Evolutionary conservation across 73 alveolate species (phyloP).

Genomic region (Tetrahymena malaccensis): DNA sequence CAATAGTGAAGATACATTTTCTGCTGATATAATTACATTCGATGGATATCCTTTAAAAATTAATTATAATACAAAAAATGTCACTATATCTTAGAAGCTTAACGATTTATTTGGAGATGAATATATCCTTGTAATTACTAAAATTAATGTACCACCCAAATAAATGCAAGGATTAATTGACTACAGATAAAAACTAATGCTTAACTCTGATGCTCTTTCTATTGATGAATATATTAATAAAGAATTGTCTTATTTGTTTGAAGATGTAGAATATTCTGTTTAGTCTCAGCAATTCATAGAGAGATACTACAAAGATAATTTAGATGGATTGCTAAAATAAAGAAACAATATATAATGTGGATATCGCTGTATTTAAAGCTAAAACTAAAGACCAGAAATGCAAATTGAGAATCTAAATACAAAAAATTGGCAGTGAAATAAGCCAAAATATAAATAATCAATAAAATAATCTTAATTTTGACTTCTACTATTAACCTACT

Average conservation of each 20-base stretch:
- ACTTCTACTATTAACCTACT: too few species aligned
- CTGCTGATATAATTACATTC: not conserved
- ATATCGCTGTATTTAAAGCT: not conserved
- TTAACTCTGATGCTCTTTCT: not conserved
- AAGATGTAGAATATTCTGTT: not conserved
- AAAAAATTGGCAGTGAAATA: too few species aligned
- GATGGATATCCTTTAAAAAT: not conserved
- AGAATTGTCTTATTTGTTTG: not conserved
- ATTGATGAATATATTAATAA: not conserved
- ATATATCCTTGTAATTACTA: not conserved
- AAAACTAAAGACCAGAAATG: not conserved
- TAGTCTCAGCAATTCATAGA: not conserved
- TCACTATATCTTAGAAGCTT: not conserved
- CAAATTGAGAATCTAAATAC: too few species aligned
- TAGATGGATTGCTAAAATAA: not conserved
- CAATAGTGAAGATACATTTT: not conserved
- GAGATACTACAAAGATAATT: not conserved
- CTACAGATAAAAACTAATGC: not conserved
- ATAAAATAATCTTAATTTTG: too few species aligned
- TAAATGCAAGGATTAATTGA: not conserved
- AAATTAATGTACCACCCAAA: not conserved
- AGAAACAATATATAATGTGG: not conserved
- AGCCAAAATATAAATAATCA: too few species aligned
- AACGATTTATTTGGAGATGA: not conserved
- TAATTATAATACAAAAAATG: not conserved